A percentile compares a stretch with the other conserved stretches of the same genome.
These are phyloP conservation scores for Flaveria bidentis DNA, from an alignment of 129 eudicot genomes.

Conservation along the genomic window DNA sequence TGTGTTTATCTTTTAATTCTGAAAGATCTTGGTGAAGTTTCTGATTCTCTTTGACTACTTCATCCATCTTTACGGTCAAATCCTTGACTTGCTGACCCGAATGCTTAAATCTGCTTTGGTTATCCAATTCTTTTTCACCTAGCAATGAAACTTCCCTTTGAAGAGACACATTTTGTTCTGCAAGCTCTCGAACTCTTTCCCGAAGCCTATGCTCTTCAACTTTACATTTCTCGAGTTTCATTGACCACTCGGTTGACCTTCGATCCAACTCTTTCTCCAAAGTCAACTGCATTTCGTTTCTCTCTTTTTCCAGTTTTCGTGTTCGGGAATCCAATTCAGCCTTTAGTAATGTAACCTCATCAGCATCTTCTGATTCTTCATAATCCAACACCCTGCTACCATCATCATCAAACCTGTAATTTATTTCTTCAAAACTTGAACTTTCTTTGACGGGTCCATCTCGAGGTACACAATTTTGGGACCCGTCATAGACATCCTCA, in stretches of 20 bases:
- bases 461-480: constrained; percentile 36
- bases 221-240: constrained; percentile 79
- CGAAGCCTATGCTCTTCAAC: constrained; percentile 89
- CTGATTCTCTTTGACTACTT: constrained; percentile 51
- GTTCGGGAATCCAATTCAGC: constrained; percentile 53
- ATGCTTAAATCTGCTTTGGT: constrained; percentile 35
- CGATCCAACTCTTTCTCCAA: constrained; percentile 86
- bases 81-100: constrained; percentile 64
- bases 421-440: constrained; percentile 33
- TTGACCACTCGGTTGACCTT: constrained; percentile 89
- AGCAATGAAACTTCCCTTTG: constrained; percentile 82
- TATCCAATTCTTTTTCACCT: constrained; percentile 67
- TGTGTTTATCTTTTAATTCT: constrained; percentile 52
- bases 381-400: constrained; percentile 22
- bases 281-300: constrained; percentile 62
- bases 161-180: constrained; percentile 91
- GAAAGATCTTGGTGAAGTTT: constrained; percentile 44
- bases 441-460: constrained; percentile 47
- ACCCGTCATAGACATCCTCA: constrained; percentile 68
- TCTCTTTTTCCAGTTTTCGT: constrained; percentile 73
- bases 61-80: constrained; percentile 50
- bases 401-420: constrained; percentile 30
- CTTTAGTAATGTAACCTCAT: constrained; percentile 46
- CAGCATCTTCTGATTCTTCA: constrained; percentile 44
- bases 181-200: constrained; percentile 91